Base-by-base conservation (phyloP, 768 basidiomycete species). In the Collybia sordida region DNA sequence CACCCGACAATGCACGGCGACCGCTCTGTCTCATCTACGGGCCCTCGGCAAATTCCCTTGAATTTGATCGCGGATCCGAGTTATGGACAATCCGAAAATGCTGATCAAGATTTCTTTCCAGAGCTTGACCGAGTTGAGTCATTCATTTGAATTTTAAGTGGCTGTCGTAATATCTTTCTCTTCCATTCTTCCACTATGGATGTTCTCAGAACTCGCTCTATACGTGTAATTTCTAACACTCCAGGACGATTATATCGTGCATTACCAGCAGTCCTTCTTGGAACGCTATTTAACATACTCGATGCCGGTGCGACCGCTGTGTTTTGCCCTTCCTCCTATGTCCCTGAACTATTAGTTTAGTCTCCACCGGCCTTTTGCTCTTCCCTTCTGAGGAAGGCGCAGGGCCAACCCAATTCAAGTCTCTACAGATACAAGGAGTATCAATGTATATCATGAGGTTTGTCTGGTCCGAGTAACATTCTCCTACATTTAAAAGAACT, bases 401-500 rank as follows among this genome's bases (percentile, higher is more conserved):
- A 14, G 42, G 47, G 23, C 40, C 45, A 7, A 31, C 31, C 3
- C 31, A 31, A 31, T 61, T 63, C 27, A 49, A 45, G 17, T 36
- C 53, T 12, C 40, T 63, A 11, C 61, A 61, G 36, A 39, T 60
- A 12, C 59, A 61, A 40, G 61, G 55, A 12, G n/a, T 63, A n/a
- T 61, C 59, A 0, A 56, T 61, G 61, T 61, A 52, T 38, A 55
- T 61, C 37, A 58, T 56, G 52, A 63, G 61, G 59, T 60, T 23
- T 14, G 36, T 22, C 1, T 3, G 14, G 19, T 4, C 19, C 9
- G 1, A 11, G 8, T n/a, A 22, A 6, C 15, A 34, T 25, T 35
- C 28, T 35, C 21, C 15, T 4, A 24, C 12, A 31, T 31, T 15
- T 21, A 5, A 4, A 22, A 18, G 25, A 12, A 48, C 15, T 28